Conservation (phyloP, 139 green algal species). For the Chlamydomonas incerta region DNA sequence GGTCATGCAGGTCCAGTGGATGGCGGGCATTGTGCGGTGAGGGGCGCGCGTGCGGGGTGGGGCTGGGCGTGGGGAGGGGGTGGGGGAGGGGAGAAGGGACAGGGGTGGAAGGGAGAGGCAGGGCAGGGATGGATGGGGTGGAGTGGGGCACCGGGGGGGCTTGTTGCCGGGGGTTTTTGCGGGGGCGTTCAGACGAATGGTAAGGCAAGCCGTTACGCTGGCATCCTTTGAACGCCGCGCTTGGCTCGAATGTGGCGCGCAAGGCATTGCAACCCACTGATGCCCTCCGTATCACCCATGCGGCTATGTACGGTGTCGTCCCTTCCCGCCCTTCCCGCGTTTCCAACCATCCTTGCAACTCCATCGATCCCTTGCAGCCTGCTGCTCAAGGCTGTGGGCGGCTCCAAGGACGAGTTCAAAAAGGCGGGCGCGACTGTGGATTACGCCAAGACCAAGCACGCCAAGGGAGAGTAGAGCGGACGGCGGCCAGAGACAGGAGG, state of each 20-base stretch:
- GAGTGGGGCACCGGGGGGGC: not conserved
- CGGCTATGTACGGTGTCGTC: no score
- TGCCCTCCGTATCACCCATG: no score
- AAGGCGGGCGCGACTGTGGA: constrained; percentile 20
- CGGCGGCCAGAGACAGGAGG: no score
- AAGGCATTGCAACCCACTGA: no score
- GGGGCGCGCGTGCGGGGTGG: not conserved
- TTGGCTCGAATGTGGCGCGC: no score
- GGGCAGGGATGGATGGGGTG: not conserved
- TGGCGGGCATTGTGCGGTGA: constrained; percentile 33
- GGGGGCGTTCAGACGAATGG: no score
- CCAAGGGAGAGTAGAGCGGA: no score
- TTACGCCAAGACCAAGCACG: constrained; percentile 25
- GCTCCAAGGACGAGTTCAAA: constrained; percentile 13
- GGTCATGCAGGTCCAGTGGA: constrained; percentile 38
- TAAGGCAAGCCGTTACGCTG: no score
- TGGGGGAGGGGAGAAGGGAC: not conserved
- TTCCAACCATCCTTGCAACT: no score
- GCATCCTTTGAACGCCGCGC: no score
- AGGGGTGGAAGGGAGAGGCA: not conserved
- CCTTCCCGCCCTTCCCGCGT: not conserved
- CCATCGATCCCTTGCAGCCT: constrained; percentile 11
- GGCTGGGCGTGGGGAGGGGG: not conserved
- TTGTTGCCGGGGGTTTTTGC: no score
- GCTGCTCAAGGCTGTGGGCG: constrained; percentile 15